Base-by-base conservation (phyloP, 2,329 filamentous ascomycete species). In the Magnaporthiopsis poae region DNA sequence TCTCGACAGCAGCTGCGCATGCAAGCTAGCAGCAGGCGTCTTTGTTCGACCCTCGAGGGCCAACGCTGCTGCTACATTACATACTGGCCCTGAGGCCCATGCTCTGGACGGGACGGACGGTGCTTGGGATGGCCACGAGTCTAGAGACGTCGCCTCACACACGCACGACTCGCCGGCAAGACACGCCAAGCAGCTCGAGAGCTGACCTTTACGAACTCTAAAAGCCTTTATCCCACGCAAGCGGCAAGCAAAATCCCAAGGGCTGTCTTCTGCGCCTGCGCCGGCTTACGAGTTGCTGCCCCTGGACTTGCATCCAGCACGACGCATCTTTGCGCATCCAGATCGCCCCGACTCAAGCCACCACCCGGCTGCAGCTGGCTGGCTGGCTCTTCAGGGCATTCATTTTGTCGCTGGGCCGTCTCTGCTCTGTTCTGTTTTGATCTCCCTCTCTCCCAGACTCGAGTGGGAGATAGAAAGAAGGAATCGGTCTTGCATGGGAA, bases 81-180 rank as follows among this genome's bases (percentile, higher is more conserved):
- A 31, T 31, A 31, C 31, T 31, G 31, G 31, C 60, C 29, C 12
- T 64, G 35, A 63, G 62, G 62, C 59, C 62, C 36, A 64, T 52
- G 65, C 65, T 63, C 65, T 18, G 21, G n/a, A 56, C 46, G n/a
- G 46, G 46, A 56, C 46, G 46, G 46, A 56, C 46, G 59, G 65
- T 39, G 65, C 31, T 63, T 67, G 66, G 39, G 52, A 67, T 67
- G 64, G 64, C 62, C 67, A 65, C 60, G 60, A 66, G 62, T 64
- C 39, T 39, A 66, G 52, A 68, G 65, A 65, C 65, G 59, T 62
- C 60, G 33, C 60, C 62, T 61, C 65, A 59, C 60, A 66, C 67
- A 68, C 59, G 63, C 52, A 67, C 67, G 63, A 61, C 67, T 67
- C 67, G 65, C 56, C 33, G 52, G 64, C 56, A 60, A 66, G 15